Conservation (phyloP, 2,329 filamentous ascomycete species). For the Geosmithia putterillii region DNA sequence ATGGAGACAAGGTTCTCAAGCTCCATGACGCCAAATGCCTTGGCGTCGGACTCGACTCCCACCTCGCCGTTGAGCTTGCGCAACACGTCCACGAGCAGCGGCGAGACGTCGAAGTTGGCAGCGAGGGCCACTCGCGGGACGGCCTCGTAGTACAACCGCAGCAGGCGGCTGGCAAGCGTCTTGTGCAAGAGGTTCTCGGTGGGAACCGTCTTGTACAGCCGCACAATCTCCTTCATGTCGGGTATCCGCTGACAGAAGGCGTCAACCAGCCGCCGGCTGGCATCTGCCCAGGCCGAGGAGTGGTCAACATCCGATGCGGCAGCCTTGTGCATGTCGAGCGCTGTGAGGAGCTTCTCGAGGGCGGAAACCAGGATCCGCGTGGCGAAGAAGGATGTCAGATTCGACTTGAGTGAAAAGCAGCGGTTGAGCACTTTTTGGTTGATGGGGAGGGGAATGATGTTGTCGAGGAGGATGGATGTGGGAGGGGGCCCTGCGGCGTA, state of each 20-base stretch:
- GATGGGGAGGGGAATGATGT: constrained; percentile 71
- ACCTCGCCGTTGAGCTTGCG: constrained; percentile 41
- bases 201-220: constrained; percentile 56
- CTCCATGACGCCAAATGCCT: constrained; percentile 54
- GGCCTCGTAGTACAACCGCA: constrained; percentile 76
- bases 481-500: constrained; percentile 63
- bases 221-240: constrained; percentile 67
- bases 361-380: constrained; percentile 67
- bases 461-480: constrained; percentile 68
- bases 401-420: constrained; percentile 66
- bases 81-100: constrained; percentile 58
- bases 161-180: constrained; percentile 64
- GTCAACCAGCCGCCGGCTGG: constrained; percentile 52
- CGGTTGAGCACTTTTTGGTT: constrained; percentile 67
- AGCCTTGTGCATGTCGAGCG: constrained; percentile 48
- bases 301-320: not conserved
- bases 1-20: constrained; percentile 72
- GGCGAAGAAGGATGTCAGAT: constrained; percentile 74
- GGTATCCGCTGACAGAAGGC: constrained; percentile 73
- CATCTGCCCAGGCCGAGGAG: constrained; percentile 63
- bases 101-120: constrained; percentile 80
- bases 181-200: constrained; percentile 62
- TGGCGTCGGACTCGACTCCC: constrained; percentile 32
- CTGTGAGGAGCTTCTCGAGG: constrained; percentile 61
- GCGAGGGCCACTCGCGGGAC: constrained; percentile 68